Evolutionary conservation across 139 green algal genomes (phyloP).

Genomic region (Tetradesmus lagerheimii): DNA sequence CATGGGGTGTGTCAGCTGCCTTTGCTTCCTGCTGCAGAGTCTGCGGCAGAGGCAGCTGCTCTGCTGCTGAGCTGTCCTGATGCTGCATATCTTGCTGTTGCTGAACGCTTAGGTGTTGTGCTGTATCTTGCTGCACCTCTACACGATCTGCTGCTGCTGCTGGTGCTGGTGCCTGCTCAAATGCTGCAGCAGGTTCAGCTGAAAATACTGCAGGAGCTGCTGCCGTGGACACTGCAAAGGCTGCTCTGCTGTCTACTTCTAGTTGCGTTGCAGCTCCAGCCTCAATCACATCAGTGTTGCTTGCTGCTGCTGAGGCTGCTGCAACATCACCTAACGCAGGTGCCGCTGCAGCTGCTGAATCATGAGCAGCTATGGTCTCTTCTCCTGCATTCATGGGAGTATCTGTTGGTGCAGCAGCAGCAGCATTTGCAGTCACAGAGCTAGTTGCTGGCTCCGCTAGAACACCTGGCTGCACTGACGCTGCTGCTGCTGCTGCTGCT

Average conservation of each 20-base stretch:
- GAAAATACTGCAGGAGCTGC: too few relatives aligned
- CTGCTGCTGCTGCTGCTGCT: neutral
- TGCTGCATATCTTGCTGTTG: neutral
- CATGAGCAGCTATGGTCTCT: neutral
- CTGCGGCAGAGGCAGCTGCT: neutral
- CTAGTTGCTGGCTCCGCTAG: neutral
- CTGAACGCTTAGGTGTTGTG: neutral
- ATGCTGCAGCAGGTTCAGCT: too few relatives aligned
- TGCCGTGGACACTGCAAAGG: neutral
- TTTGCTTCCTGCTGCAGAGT: too few relatives aligned
- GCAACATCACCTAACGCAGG: too few relatives aligned
- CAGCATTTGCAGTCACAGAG: too few relatives aligned
- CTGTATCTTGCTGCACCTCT: neutral
- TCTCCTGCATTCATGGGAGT: too few relatives aligned
- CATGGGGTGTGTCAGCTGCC: neutral
- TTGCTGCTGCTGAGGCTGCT: too few relatives aligned
- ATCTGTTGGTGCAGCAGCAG: too few relatives aligned
- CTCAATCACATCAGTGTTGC: too few relatives aligned
- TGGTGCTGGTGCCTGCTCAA: neutral
- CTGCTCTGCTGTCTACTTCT: neutral
- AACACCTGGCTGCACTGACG: neutral
- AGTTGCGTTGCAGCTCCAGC: too few relatives aligned
- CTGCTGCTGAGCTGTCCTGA: neutral
- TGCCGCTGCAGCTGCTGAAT: neutral
- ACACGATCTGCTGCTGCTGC: neutral